Base-by-base conservation (phyloP, 169 alveolate genomes). In the Miamiensis avidus region DNA sequence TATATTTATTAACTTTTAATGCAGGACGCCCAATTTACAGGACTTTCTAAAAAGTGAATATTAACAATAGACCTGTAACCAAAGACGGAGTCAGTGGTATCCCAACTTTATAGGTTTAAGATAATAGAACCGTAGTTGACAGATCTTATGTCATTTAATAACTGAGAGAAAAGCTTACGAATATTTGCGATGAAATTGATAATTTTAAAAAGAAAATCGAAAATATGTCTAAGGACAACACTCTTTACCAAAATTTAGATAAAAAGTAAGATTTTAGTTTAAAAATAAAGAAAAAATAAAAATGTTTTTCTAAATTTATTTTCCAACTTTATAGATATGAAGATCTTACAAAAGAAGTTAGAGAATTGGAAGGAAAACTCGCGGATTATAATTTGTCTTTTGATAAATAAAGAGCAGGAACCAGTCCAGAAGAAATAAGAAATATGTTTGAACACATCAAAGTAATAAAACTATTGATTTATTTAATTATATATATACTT, bases 321-420 rank as follows among this genome's bases (percentile, higher is more conserved):
- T n/a, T n/a, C n/a, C n/a, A n/a, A n/a, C n/a, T n/a, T n/a, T n/a
- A n/a, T n/a, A n/a, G 90, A 86, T 93, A 89, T 86, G 96, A 93
- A 65, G 86, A 89, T 73, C 83, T 93, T 49, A 91, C 93, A 49
- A 93, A 91, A 69, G 96, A 95, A 84, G 98, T 96, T 0, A 94
- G 98, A 75, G 89, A 90, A 6, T 89, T 95, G 33, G 99, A 97
- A 92, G 99, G 99, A 30, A 96, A 97, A 88, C 91, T 97, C 29
- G 99, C 99, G 34, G 99, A 97, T 85, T 96, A 94, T 92, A 97
- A 97, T 91, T 84, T 97, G 83, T 97, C 99, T 76, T 91, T 95
- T 27, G 99, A 97, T 93, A 97, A 97, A 88, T 93, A 90, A 82
- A 92, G 98, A 89, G 87, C 96, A 25, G 95, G 91, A 75, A 94